Evolutionary conservation across 805 yeast species (phyloP).

Genomic region (Yarrowia osloensis): DNA sequence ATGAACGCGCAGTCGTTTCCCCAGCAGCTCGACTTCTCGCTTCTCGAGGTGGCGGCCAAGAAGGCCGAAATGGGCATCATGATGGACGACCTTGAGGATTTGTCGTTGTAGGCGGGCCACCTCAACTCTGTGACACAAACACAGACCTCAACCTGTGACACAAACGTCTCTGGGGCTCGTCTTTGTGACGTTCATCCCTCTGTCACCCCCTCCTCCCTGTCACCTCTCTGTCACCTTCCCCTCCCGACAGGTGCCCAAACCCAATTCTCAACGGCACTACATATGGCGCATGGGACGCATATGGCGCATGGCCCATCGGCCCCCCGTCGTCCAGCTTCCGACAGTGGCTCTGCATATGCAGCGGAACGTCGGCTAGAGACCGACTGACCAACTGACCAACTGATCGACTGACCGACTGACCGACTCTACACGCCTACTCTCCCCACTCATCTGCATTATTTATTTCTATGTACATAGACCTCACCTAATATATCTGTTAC

Average conservation of each 20-base stretch:
- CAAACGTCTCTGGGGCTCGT: too few relatives aligned
- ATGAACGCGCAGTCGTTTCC: constrained; percentile 21
- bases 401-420: too few relatives aligned
- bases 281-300: background rate
- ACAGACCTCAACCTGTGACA: too few relatives aligned
- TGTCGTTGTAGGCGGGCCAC: background rate
- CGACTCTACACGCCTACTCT: too few relatives aligned
- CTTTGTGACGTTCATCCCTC: background rate
- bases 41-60: constrained; percentile 42
- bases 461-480: constrained; percentile 27
- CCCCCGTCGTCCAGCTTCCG: background rate
- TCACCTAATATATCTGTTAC: background rate
- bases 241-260: background rate
- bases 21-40: constrained; percentile 34
- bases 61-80: constrained; percentile 42
- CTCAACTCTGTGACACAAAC: too few relatives aligned
- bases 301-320: background rate
- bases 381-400: too few relatives aligned
- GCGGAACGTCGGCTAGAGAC: background rate
- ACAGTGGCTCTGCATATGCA: background rate
- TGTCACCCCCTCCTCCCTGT: background rate
- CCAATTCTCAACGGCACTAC: constrained; percentile 19
- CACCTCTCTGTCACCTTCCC: background rate
- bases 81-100: constrained; percentile 37
- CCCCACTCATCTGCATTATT: constrained; percentile 26